Base-by-base conservation (phyloP, 805 yeast species). In the Yamadazyma phyllophila region DNA sequence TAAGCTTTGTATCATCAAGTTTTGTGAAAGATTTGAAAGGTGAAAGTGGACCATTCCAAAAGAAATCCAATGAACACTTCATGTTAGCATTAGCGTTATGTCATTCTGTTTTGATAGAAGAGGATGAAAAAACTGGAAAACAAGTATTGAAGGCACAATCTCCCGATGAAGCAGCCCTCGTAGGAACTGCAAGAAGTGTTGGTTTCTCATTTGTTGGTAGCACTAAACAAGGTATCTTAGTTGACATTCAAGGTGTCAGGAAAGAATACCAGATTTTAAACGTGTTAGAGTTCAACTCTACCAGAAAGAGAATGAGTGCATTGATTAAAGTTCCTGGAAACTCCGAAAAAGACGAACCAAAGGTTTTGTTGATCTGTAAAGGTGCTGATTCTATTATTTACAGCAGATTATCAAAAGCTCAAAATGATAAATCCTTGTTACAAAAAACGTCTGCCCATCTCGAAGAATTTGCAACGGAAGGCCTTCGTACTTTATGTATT, bases 261-360 rank as follows among this genome's bases (percentile, higher is more conserved):
- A 81, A 82, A 57, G 91, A 86, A 53, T 85, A 80, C 60, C 88
- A 85, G 58, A 71, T 87, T 27, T 63, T 87, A 49, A 86, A 85
- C 56, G 76, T 82, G 15, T 64, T 87, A 51, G 94, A 86, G 57
- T 87, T 87, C 65, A 87, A 87, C 56, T 86, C 94, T 7, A 84
- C 94, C 0, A 80, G 95, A 71, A 86, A 86, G 68, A 82, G 95
- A 74, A 86, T 86, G 95, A 83, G 91, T 74, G 85, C 87, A 12
- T 82, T 86, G 51, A 74, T 86, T 32, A 85, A 84, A 60, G 71
- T 87, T 34, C 90, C 90, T 1, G 80, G 70, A 16, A 76, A 77
- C 41, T 81, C 81, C 26, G 53, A 50, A 14, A 50, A 51, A 10
- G 65, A 51, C 10, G 67, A 63, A 38, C 67, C 74, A 9, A 80